Percentiles rank a stretch among this genome's conserved stretches.
Evolutionary conservation across 208 protist genomes (phyloP).

Genomic region (Wallacemonas sp.): DNA sequence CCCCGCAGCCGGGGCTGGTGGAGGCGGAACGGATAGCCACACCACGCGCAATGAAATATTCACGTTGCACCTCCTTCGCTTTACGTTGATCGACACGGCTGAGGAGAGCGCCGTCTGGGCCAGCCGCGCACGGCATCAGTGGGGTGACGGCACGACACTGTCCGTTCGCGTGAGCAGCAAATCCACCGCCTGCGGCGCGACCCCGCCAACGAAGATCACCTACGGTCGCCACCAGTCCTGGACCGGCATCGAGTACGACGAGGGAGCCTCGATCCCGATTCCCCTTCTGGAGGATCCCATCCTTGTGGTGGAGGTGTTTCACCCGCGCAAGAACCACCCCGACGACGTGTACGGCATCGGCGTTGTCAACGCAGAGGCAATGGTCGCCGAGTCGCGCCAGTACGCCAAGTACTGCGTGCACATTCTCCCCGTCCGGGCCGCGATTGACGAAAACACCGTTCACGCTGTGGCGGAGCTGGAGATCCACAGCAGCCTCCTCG

Average conservation of each 20-base stretch:
- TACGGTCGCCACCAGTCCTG: conserved; percentile 44
- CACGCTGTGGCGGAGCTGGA: conserved; percentile 75
- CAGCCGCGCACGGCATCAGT: conserved; percentile 61
- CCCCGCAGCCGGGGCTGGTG: not conserved
- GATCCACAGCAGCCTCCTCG: conserved; percentile 64
- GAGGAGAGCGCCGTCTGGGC: conserved; percentile 74
- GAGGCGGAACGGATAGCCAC: not conserved
- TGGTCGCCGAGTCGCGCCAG: conserved; percentile 61
- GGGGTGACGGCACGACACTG: conserved; percentile 67
- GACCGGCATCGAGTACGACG: conserved; percentile 47
- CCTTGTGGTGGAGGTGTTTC: conserved; percentile 74
- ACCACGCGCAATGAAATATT: conserved; percentile 31
- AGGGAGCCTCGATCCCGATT: conserved; percentile 41
- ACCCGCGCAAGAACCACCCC: conserved; percentile 29
- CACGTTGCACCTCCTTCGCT: conserved; percentile 53
- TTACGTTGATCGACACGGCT: conserved; percentile 83
- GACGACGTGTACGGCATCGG: conserved; percentile 59
- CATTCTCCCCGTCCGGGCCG: conserved; percentile 62
- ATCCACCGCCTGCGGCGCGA: conserved; percentile 44
- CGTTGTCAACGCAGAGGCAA: conserved; percentile 69
- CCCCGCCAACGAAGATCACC: conserved; percentile 44
- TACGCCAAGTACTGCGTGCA: conserved; percentile 81
- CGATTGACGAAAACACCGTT: conserved; percentile 74
- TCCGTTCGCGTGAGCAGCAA: conserved; percentile 61
- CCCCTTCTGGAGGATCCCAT: conserved; percentile 62